phyloP scores from a whole-genome alignment of 306 rosid species.

The Phaseolus lunatus region DNA sequence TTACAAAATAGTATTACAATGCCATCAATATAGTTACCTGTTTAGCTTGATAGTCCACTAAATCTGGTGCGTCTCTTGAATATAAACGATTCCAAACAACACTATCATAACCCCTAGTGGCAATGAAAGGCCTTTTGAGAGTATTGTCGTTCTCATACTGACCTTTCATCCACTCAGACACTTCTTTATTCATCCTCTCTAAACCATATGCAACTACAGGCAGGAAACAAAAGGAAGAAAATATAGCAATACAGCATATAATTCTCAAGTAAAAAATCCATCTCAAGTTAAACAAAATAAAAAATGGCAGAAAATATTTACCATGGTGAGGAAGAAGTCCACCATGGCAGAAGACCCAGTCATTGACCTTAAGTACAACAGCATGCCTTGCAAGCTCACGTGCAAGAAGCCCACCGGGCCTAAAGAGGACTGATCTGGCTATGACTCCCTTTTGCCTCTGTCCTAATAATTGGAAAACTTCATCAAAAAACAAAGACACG shows the following conservation, averaged over 20 bases:
- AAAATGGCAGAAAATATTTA: slow-evolving; percentile 48
- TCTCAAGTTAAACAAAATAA: slow-evolving; percentile 16
- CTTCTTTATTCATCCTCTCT: slow-evolving; percentile 87
- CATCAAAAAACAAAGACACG: slow-evolving; percentile 49
- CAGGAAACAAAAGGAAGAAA: slow-evolving; percentile 30
- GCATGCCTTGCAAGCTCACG: slow-evolving; percentile 77
- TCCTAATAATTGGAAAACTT: slow-evolving; percentile 67
- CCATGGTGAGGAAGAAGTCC: slow-evolving; percentile 99
- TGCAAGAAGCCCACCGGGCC: slow-evolving; percentile 88
- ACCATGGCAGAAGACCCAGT: slow-evolving; percentile 98
- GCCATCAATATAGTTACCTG: slow-evolving; percentile 59
- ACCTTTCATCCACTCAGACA: slow-evolving; percentile 90
- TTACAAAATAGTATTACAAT: slow-evolving; percentile 1
- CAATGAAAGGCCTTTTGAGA: slow-evolving; percentile 72
- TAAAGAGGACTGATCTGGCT: slow-evolving; percentile 83
- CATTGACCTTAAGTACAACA: slow-evolving; percentile 91
- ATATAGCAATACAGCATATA: slow-evolving; percentile 13
- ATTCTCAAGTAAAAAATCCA: background rate
- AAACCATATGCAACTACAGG: slow-evolving; percentile 80
- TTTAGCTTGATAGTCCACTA: slow-evolving; percentile 63
- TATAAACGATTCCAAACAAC: slow-evolving; percentile 96
- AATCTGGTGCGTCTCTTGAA: slow-evolving; percentile 75
- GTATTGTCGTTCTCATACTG: slow-evolving; percentile 49
- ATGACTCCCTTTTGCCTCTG: slow-evolving; percentile 95
- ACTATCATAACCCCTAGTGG: slow-evolving; percentile 91